These are phyloP conservation scores for Ganoderma leucocontextum DNA, from an alignment of 1,284 basidiomycete species.

Conservation along the genomic window DNA sequence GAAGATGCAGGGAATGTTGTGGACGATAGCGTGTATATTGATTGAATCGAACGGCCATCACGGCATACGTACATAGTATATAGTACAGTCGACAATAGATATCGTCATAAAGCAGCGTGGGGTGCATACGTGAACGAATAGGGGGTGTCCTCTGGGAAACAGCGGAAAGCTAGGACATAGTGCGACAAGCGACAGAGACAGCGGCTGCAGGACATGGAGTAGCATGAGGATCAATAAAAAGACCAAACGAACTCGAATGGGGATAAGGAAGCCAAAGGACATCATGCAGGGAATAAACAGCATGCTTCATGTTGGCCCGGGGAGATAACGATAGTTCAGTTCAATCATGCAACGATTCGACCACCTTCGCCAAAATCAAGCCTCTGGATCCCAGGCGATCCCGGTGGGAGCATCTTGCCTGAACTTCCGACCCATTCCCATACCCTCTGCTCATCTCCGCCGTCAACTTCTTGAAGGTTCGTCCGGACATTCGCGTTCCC, in stretches of 20 bases:
- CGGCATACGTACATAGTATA: neutral
- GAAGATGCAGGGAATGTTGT: neutral
- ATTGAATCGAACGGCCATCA: neutral
- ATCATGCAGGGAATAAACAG: constrained; percentile 14
- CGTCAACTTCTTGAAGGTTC: constrained; percentile 87
- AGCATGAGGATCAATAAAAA: constrained; percentile 14
- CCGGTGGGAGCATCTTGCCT: constrained; percentile 41
- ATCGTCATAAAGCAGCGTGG: constrained; percentile 28
- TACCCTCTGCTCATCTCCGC: constrained; percentile 88
- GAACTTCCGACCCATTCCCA: constrained; percentile 82
- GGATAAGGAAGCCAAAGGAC: constrained; percentile 1
- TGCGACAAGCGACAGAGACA: constrained; percentile 15
- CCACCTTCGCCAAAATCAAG: constrained; percentile 35
- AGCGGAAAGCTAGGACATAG: constrained; percentile 7
- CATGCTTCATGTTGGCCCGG: neutral
- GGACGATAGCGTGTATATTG: constrained; percentile 2
- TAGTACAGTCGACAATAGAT: constrained; percentile 22
- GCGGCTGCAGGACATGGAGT: constrained; percentile 17
- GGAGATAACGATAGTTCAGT: neutral
- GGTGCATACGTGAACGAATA: constrained; percentile 12
- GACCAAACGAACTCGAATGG: constrained; percentile 5
- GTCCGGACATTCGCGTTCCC: constrained; percentile 94
- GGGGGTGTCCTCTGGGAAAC: constrained; percentile 9
- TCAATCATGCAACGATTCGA: constrained; percentile 36
- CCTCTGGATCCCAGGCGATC: constrained; percentile 30